Conservation (phyloP, 75 land plant species). For the Cunninghamia lanceolata region DNA sequence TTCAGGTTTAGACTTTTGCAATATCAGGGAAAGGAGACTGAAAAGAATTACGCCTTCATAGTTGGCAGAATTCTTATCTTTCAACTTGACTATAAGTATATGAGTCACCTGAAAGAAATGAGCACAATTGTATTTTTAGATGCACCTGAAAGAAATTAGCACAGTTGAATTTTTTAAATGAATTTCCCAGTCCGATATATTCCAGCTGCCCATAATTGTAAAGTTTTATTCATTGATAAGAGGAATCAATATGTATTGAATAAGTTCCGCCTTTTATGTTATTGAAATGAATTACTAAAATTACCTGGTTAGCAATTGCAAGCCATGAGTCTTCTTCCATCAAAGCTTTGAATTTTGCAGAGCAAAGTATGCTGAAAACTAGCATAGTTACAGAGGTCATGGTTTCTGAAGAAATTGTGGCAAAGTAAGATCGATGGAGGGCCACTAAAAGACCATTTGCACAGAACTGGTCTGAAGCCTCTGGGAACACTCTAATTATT, state of each 20-base stretch:
- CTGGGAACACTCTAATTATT: constrained; percentile 39
- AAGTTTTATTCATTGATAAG: not conserved
- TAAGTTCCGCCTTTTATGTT: not conserved
- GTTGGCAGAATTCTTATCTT: constrained; percentile 3
- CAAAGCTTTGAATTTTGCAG: constrained; percentile 24
- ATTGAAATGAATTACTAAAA: constrained; percentile 4
- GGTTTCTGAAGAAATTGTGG: constrained; percentile 12
- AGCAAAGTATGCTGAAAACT: constrained; percentile 34
- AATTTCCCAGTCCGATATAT: not conserved
- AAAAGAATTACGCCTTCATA: constrained; percentile 34
- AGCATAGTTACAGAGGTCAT: constrained; percentile 17
- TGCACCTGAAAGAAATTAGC: not conserved
- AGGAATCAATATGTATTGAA: not conserved
- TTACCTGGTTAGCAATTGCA: constrained; percentile 58
- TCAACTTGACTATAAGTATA: constrained; percentile 5
- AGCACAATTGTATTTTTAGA: not conserved
- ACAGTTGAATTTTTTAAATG: not conserved
- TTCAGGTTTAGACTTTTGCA: constrained; percentile 58
- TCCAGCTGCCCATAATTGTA: not conserved
- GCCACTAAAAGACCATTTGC: constrained; percentile 43
- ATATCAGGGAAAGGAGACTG: constrained; percentile 49
- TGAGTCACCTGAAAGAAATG: constrained; percentile 2
- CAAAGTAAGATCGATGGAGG: constrained; percentile 17
- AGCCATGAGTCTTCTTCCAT: constrained; percentile 56
- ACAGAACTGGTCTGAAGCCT: constrained; percentile 52